Conservation (phyloP, 257 asterid genomes). For the Fraxinus excelsior region DNA sequence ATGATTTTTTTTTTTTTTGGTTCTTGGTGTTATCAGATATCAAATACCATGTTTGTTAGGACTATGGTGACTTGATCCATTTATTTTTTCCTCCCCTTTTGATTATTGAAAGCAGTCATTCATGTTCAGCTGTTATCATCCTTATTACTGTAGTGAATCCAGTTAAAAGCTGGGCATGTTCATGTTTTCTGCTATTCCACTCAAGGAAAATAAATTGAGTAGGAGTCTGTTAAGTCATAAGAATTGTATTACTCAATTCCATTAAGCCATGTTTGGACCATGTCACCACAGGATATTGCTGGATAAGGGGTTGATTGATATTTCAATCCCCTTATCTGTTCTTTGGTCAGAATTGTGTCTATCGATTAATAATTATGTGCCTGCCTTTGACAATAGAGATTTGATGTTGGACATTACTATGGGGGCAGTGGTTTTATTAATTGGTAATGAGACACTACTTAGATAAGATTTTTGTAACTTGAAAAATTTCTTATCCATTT, state of each 20-base stretch:
- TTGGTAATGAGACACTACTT: background rate
- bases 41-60: background rate
- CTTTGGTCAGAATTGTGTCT: no score
- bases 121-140: no score
- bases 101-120: no score
- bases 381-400: no score
- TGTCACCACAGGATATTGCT: background rate
- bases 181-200: no score
- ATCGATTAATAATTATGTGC: no score
- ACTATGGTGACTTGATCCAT: background rate
- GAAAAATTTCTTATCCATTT: background rate
- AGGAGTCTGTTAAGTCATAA: background rate
- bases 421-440: background rate
- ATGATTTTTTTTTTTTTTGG: no score
- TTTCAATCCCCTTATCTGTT: no score
- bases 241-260: background rate
- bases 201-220: no score
- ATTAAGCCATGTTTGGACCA: background rate
- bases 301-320: background rate
- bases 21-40: background rate
- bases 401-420: no score
- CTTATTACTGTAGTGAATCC: no score
- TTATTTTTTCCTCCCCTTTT: background rate
- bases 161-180: no score
- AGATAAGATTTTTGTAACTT: background rate